Percentiles rank a stretch among this genome's conserved stretches.
Evolutionary conservation across 2,329 filamentous ascomycete genomes (phyloP).

Genomic region (Scedosporium aurantiacum): DNA sequence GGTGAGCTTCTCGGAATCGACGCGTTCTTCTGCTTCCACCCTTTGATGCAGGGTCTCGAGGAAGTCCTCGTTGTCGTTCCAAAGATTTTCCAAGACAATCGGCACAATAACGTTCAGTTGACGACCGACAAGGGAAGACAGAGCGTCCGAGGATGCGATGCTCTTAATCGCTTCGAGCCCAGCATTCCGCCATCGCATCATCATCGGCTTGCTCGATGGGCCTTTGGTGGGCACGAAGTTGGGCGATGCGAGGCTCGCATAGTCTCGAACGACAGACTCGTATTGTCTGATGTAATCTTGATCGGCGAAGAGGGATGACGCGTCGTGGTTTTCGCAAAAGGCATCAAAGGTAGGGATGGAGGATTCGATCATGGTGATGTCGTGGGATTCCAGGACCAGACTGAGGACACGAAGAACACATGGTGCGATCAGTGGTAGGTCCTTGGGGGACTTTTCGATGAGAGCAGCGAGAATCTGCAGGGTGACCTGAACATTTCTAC

Average conservation of each 20-base stretch:
- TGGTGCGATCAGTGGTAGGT: constrained; percentile 77
- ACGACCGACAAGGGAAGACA: constrained; percentile 62
- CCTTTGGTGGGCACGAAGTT: constrained; percentile 39
- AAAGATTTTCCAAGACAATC: constrained; percentile 77
- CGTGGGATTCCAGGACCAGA: constrained; percentile 70
- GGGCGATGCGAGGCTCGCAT: constrained; percentile 68
- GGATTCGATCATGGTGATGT: constrained; percentile 88
- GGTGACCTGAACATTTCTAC: constrained; percentile 84
- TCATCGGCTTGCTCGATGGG: constrained; percentile 57
- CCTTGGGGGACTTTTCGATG: constrained; percentile 85
- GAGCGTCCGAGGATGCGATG: constrained; percentile 66
- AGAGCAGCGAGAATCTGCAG: constrained; percentile 84
- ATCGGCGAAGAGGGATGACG: constrained; percentile 73
- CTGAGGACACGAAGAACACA: constrained; percentile 78
- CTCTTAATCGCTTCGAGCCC: constrained; percentile 71
- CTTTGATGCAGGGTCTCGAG: constrained; percentile 58
- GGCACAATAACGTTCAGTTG: constrained; percentile 73
- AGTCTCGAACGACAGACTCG: constrained; percentile 67
- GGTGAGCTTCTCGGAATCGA: constrained; percentile 50
- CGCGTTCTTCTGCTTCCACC: constrained; percentile 56
- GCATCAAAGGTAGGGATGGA: constrained; percentile 77
- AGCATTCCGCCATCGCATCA: constrained; percentile 65
- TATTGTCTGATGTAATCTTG: constrained; percentile 75
- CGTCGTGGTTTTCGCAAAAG: constrained; percentile 83
- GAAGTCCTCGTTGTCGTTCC: constrained; percentile 60